These are phyloP conservation scores for Nakataea oryzae DNA, from an alignment of 2,329 filamentous ascomycete species.

Conservation along the genomic window DNA sequence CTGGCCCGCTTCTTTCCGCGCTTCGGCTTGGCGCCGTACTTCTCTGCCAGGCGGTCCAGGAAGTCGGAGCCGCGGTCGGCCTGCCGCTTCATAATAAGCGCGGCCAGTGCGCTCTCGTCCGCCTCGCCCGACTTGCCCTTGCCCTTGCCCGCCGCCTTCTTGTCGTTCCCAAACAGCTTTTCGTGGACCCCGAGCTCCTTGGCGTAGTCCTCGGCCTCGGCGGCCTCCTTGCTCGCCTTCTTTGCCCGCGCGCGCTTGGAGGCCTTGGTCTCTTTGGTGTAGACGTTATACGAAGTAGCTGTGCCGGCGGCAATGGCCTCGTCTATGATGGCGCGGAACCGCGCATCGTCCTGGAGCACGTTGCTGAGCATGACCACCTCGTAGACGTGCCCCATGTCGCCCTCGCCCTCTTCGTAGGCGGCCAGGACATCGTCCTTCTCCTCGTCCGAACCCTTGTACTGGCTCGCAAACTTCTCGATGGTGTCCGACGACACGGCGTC, in stretches of 20 bases:
- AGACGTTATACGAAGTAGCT: slow-evolving; percentile 56
- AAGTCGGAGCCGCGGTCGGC: slow-evolving; percentile 51
- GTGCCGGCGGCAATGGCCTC: slow-evolving; percentile 62
- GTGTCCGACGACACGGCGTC: slow-evolving; percentile 64
- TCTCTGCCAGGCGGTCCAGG: slow-evolving; percentile 64
- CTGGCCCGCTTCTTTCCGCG: slow-evolving; percentile 42
- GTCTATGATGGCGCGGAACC: slow-evolving; percentile 74
- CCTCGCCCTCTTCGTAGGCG: slow-evolving; percentile 64
- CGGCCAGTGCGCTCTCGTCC: slow-evolving; percentile 48
- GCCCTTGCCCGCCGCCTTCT: slow-evolving; percentile 18
- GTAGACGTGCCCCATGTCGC: slow-evolving; percentile 69
- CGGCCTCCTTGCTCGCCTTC: slow-evolving; percentile 54
- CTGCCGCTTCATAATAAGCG: slow-evolving; percentile 64
- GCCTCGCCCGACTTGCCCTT: slow-evolving; percentile 23
- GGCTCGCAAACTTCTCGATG: slow-evolving; percentile 63
- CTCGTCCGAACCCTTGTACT: slow-evolving; percentile 81
- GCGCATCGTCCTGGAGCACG: slow-evolving; percentile 71
- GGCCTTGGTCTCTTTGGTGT: slow-evolving; percentile 62
- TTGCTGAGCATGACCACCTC: slow-evolving; percentile 79
- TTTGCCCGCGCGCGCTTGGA: slow-evolving; percentile 48
- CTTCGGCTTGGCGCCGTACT: slow-evolving; percentile 50
- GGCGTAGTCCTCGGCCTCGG: slow-evolving; percentile 64
- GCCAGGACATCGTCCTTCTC: slow-evolving; percentile 68
- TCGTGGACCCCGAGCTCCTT: slow-evolving; percentile 67
- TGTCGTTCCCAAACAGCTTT: slow-evolving; percentile 45